These are phyloP conservation scores for Stromatinia cepivora DNA, from an alignment of 2,329 filamentous ascomycete genomes.

Conservation along the genomic window DNA sequence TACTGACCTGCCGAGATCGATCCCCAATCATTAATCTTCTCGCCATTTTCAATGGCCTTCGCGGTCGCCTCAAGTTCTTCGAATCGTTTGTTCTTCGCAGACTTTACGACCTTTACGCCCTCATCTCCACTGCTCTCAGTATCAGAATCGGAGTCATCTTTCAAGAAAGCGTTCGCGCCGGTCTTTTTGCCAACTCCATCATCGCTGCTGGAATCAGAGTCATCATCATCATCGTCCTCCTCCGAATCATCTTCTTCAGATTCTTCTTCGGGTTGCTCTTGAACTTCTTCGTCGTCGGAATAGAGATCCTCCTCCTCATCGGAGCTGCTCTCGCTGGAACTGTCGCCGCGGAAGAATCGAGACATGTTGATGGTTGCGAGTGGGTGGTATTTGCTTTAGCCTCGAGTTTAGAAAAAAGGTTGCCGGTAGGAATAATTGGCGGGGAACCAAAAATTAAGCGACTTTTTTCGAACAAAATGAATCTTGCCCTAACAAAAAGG, in stretches of 20 bases:
- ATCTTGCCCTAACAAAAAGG: slow-evolving; percentile 16
- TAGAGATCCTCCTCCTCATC: slow-evolving; percentile 94
- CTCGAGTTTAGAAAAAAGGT: slow-evolving; percentile 7
- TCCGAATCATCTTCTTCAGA: slow-evolving; percentile 52
- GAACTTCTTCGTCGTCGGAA: slow-evolving; percentile 67
- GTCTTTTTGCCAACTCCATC: slow-evolving; percentile 63
- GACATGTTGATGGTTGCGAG: slow-evolving; percentile 68
- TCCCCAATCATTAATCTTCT: slow-evolving; percentile 98
- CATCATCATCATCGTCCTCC: slow-evolving; percentile 54
- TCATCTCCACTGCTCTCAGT: slow-evolving; percentile 79
- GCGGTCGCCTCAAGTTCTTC: slow-evolving; percentile 92
- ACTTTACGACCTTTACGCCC: slow-evolving; percentile 83
- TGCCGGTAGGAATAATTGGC: slow-evolving; percentile 20
- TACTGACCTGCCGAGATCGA: slow-evolving; percentile 80
- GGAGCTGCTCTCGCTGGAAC: slow-evolving; percentile 92
- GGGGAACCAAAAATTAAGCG: slow-evolving; percentile 24
- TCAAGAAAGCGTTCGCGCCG: slow-evolving; percentile 83
- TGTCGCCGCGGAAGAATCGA: slow-evolving; percentile 96
- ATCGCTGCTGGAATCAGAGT: slow-evolving; percentile 55
- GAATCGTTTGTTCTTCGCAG: slow-evolving; percentile 94
- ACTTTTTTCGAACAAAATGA: slow-evolving; percentile 19
- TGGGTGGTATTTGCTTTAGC: not conserved
- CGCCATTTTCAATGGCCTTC: slow-evolving; percentile 89
- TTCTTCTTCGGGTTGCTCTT: slow-evolving; percentile 48
- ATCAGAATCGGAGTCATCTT: slow-evolving; percentile 72